phyloP scores from a whole-genome alignment of 2,329 filamentous ascomycete species.

The Fusarium sp. region DNA sequence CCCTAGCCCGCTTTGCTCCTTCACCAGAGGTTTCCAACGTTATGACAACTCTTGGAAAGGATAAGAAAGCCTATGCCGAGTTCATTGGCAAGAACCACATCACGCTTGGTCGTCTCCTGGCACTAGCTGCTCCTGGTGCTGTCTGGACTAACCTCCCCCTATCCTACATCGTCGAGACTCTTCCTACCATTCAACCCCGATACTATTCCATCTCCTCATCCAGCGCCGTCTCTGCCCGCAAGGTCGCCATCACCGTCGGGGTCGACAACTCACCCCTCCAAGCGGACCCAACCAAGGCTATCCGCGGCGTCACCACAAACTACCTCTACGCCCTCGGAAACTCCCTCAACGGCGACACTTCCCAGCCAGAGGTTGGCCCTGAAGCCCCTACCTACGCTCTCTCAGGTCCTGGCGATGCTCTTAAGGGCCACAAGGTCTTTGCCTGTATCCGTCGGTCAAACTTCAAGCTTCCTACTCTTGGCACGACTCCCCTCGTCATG shows the following conservation, averaged over 20 bases:
- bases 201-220: slow-evolving; percentile 70
- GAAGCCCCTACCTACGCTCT: slow-evolving; percentile 20
- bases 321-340: slow-evolving; percentile 40
- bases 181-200: slow-evolving; percentile 59
- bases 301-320: slow-evolving; percentile 41
- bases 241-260: slow-evolving; percentile 39
- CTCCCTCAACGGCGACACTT: slow-evolving; percentile 4
- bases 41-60: slow-evolving; percentile 23
- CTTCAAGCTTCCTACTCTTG: slow-evolving; percentile 55
- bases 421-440: slow-evolving; percentile 33
- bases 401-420: slow-evolving; percentile 24
- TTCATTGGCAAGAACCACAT: slow-evolving; percentile 38
- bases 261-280: slow-evolving; percentile 30
- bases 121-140: slow-evolving; percentile 18
- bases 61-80: slow-evolving; percentile 34
- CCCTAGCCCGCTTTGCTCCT: slow-evolving; percentile 57
- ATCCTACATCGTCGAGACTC: slow-evolving; percentile 62
- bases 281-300: slow-evolving; percentile 16
- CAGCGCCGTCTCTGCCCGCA: slow-evolving; percentile 45
- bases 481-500: slow-evolving; percentile 59
- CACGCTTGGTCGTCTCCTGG: slow-evolving; percentile 41
- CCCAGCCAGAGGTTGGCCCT: neutral
- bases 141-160: slow-evolving; percentile 48
- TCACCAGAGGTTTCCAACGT: slow-evolving; percentile 53
- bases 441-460: slow-evolving; percentile 45